Evolutionary conservation across 1,284 basidiomycete genomes (phyloP).

Genomic region (Wolfiporia cocos): DNA sequence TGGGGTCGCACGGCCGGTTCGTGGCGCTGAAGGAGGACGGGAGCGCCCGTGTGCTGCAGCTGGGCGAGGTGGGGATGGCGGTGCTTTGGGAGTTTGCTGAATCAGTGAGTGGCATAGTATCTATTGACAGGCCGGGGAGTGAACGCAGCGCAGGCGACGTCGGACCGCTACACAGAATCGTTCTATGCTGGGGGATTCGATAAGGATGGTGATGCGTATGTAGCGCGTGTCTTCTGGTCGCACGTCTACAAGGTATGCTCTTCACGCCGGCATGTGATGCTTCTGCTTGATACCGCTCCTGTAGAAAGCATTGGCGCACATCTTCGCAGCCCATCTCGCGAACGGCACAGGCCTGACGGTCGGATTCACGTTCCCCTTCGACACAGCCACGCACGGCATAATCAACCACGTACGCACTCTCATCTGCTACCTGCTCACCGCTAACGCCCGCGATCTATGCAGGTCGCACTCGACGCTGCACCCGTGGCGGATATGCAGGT

Average conservation of each 20-base stretch:
- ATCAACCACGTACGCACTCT: conserved; percentile 54
- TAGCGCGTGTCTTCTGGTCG: conserved; percentile 76
- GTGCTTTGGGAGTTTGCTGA: conserved; percentile 53
- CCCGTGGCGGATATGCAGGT: conserved; percentile 36
- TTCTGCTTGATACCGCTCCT: background rate
- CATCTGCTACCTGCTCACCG: conserved; percentile 6
- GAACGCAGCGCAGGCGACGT: conserved; percentile 27
- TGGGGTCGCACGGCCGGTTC: conserved; percentile 41
- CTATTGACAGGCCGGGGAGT: too few relatives aligned
- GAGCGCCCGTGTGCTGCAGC: conserved; percentile 45
- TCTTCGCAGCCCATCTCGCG: conserved; percentile 50
- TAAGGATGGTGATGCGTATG: conserved; percentile 47
- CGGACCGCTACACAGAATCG: conserved; percentile 37
- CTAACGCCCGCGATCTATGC: background rate
- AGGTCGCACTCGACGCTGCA: conserved; percentile 54
- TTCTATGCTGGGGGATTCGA: conserved; percentile 60
- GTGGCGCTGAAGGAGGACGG: conserved; percentile 51
- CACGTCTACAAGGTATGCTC: conserved; percentile 42
- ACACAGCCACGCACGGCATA: conserved; percentile 66
- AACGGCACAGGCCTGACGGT: conserved; percentile 52
- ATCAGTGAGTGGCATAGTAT: conserved; percentile 47
- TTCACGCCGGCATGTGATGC: background rate
- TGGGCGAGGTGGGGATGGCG: conserved; percentile 39
- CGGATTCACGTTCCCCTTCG: conserved; percentile 68
- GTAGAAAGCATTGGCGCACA: conserved; percentile 47